Conservation (phyloP, 768 basidiomycete genomes). For the Leccinellum luteum region DNA sequence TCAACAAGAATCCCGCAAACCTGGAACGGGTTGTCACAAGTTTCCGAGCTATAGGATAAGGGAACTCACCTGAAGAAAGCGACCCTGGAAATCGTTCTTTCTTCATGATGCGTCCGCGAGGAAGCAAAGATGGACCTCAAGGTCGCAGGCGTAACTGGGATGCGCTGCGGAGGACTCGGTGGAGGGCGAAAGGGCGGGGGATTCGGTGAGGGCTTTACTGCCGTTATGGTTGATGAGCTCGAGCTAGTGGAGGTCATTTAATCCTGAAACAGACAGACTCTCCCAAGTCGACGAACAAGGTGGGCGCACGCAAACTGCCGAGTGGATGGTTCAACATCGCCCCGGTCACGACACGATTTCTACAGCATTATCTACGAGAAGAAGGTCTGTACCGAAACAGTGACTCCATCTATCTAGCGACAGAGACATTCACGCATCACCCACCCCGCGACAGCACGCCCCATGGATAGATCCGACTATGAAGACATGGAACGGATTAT, state of each 20-base stretch:
- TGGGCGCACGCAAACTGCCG: constrained; percentile 24
- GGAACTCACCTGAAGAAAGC: constrained; percentile 76
- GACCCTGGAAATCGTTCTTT: constrained; percentile 78
- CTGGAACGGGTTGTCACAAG: constrained; percentile 34
- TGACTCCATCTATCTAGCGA: neutral
- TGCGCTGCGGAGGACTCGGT: constrained; percentile 52
- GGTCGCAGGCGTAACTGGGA: constrained; percentile 82
- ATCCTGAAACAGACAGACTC: neutral
- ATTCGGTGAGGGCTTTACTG: constrained; percentile 30
- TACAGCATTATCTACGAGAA: neutral
- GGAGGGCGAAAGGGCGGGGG: constrained; percentile 35
- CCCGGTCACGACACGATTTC: neutral
- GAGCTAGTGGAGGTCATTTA: constrained; percentile 40
- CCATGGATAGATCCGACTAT: constrained; percentile 28
- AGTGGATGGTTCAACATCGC: neutral
- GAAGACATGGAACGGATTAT: constrained; percentile 59
- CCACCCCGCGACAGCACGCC: constrained; percentile 1
- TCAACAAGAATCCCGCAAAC: constrained; percentile 79
- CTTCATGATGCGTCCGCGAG: constrained; percentile 76
- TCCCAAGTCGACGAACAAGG: neutral
- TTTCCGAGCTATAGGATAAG: neutral
- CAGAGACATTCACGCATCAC: neutral
- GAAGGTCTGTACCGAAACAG: neutral
- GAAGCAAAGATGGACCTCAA: constrained; percentile 84
- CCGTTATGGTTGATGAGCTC: constrained; percentile 50